phyloP scores from a whole-genome alignment of 2,329 filamentous ascomycete genomes.

The Xylaria sp. region DNA sequence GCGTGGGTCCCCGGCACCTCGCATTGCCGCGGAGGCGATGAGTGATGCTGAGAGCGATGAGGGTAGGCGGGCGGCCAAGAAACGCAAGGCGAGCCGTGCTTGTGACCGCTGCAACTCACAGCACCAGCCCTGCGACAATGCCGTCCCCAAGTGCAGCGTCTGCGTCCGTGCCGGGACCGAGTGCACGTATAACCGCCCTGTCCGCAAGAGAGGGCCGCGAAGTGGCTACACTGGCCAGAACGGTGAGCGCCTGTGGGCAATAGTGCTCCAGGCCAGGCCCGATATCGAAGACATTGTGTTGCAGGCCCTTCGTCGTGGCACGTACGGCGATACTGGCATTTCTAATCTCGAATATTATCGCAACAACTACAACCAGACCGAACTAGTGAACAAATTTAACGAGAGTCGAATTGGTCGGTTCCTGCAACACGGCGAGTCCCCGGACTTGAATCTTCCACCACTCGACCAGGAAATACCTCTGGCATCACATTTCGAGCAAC shows the following conservation, averaged over 20 bases:
- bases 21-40: constrained; percentile 48
- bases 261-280: constrained; percentile 49
- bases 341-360: constrained; percentile 49
- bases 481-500: constrained; percentile 33
- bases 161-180: constrained; percentile 54
- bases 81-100: constrained; percentile 51
- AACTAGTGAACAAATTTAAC: constrained; percentile 50
- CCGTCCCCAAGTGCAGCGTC: constrained; percentile 58
- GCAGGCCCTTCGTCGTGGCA: constrained; percentile 47
- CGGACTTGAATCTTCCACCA: constrained; percentile 46
- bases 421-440: constrained; percentile 47
- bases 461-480: constrained; percentile 42
- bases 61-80: constrained; percentile 50
- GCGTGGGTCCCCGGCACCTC: constrained; percentile 37
- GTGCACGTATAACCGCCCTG: constrained; percentile 51
- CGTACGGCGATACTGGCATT: constrained; percentile 47
- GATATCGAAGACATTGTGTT: constrained; percentile 50
- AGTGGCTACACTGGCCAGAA: constrained; percentile 52
- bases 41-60: constrained; percentile 52
- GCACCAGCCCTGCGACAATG: constrained; percentile 62
- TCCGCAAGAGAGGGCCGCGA: constrained; percentile 50
- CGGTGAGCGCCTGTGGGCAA: constrained; percentile 50
- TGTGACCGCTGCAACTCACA: constrained; percentile 61
- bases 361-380: constrained; percentile 51
- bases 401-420: constrained; percentile 50